phyloP scores from a whole-genome alignment of 1,284 basidiomycete genomes.

The Rhodofomes roseus region DNA sequence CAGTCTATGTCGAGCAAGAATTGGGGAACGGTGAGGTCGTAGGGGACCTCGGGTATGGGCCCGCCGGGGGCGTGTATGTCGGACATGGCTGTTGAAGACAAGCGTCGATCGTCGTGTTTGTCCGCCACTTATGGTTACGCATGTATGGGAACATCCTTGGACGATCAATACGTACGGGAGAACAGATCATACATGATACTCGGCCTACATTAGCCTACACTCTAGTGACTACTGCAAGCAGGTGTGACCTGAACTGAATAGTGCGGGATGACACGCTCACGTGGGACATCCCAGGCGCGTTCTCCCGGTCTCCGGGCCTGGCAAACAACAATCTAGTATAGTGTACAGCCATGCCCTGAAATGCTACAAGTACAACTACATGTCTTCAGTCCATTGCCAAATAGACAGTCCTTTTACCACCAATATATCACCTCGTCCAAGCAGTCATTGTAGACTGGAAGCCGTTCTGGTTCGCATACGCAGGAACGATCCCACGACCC shows the following conservation, averaged over 20 bases:
- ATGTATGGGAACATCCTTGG: not conserved
- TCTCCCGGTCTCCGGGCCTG: no score
- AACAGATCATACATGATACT: no score
- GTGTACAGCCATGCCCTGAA: no score
- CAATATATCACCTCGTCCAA: slow-evolving; percentile 38
- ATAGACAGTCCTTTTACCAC: no score
- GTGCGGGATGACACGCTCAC: not conserved
- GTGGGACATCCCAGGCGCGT: not conserved
- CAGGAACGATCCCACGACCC: slow-evolving; percentile 43
- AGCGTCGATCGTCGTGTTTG: not conserved
- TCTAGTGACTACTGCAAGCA: no score
- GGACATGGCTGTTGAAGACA: not conserved
- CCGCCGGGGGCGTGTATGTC: slow-evolving; percentile 22
- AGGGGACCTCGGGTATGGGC: slow-evolving; percentile 53
- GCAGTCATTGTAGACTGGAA: slow-evolving; percentile 57
- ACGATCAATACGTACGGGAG: not conserved
- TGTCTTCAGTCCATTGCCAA: no score
- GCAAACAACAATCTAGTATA: no score
- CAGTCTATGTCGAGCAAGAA: slow-evolving; percentile 58
- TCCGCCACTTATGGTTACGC: not conserved
- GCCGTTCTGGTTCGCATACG: slow-evolving; percentile 48
- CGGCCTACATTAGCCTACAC: no score
- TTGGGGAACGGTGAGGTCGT: slow-evolving; percentile 70
- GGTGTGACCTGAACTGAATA: not conserved
- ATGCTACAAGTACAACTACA: no score